Evolutionary conservation across 768 basidiomycete genomes (phyloP).

Genomic region (Lanmaoa rubissima): DNA sequence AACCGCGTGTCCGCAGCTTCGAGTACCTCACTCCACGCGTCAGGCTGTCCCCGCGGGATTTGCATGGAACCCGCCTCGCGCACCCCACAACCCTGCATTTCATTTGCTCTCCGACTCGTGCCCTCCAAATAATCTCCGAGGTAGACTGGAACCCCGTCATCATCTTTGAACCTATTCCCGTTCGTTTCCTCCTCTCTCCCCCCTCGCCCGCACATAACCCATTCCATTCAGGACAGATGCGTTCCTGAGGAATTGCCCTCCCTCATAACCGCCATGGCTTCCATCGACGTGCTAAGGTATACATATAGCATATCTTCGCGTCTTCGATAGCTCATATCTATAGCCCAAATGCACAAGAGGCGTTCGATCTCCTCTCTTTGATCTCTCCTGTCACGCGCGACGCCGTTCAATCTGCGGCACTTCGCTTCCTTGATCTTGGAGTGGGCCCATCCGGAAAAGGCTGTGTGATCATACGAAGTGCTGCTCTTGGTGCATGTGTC

Average conservation of each 20-base stretch:
- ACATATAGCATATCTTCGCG: not conserved
- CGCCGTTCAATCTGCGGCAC: constrained; percentile 66
- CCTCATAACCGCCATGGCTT: constrained; percentile 55
- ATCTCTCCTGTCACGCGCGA: constrained; percentile 40
- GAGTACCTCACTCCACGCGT: constrained; percentile 72
- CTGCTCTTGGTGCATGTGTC: constrained; percentile 68
- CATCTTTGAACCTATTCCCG: constrained; percentile 88
- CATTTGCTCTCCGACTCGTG: constrained; percentile 79
- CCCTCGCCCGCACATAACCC: not conserved
- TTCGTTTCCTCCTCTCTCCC: constrained; percentile 34
- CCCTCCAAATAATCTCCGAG: constrained; percentile 63
- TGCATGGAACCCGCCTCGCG: constrained; percentile 51
- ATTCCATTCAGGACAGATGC: constrained; percentile 60
- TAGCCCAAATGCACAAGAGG: constrained; percentile 89
- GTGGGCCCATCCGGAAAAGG: constrained; percentile 51
- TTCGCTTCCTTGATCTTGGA: constrained; percentile 57
- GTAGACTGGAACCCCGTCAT: constrained; percentile 65
- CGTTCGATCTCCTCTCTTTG: constrained; percentile 62
- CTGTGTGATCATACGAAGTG: constrained; percentile 73
- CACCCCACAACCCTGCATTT: constrained; percentile 67
- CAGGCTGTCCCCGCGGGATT: constrained; percentile 69
- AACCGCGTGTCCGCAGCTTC: constrained; percentile 49
- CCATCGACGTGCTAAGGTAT: constrained; percentile 69
- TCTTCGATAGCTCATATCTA: constrained; percentile 3
- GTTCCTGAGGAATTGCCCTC: constrained; percentile 75